Evolutionary conservation across 208 protist genomes (phyloP), one percentile per base, ranked within the genome.

Genomic region (Acanthamoeba sp.): DNA sequence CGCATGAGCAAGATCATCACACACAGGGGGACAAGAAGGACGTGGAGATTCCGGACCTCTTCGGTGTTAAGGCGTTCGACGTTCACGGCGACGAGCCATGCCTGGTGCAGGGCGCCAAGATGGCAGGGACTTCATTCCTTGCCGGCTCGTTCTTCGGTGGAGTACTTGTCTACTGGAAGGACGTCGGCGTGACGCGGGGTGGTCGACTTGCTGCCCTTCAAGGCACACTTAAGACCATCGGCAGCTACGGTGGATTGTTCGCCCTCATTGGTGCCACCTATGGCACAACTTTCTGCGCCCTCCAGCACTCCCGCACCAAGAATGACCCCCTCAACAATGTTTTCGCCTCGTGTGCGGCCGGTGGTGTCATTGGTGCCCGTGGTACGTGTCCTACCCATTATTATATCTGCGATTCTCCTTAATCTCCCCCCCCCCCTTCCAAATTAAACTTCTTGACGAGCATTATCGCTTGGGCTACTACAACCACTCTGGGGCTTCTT

Each of bases 191-290:
- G 32, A 36, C 20, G 18, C 10, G 9, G 12, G 22, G 32, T 1
- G 64, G 64, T 27, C 5, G 64, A 29, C 20, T 73, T 2, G 32
- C 32, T 18, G 64, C 64, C 64, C 64, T 73, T 10, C 64, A 40
- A 9, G 64, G 64, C 18, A 73, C 64, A 1, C 34, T 73, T n/a
- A 73, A 40, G 12, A 73, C 7, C 64, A 40, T 73, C 20, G 64
- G 18, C 64, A 36, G 64, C 64, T 73, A 73, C 29, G 64, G 64
- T 18, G 64, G 16, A 22, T 40, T 73, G 16, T 73, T 73, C 34
- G 64, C 64, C 32, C 64, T 73, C 12, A n/a, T 73, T 32, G 64
- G 64, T 9, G 64, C 64, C 64, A 73, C 64, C 64, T 73, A 42
- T 36, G 64, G 64, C 18, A 27, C 64, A 2, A 36, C 64, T 3